phyloP scores from a whole-genome alignment of 768 basidiomycete species.

The Mycena galericulata region DNA sequence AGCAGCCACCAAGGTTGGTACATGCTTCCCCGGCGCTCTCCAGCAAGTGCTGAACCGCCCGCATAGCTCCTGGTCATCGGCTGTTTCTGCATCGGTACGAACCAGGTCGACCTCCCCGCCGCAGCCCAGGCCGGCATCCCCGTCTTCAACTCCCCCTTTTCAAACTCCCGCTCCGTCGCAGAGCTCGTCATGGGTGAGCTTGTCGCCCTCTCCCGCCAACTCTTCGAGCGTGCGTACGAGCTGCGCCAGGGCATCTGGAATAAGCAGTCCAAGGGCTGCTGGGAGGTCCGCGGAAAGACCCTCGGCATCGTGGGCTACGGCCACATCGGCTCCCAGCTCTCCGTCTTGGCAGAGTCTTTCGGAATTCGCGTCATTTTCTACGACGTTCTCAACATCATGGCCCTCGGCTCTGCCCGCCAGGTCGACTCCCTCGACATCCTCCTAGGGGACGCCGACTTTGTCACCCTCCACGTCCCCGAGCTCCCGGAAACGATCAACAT shows the following conservation, averaged over 20 bases:
- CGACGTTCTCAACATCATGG: conserved; percentile 97
- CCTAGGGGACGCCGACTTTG: conserved; percentile 87
- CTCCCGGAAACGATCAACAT: conserved; percentile 95
- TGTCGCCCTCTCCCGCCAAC: conserved; percentile 93
- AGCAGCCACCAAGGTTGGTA: conserved; percentile 83
- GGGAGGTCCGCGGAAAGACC: conserved; percentile 98
- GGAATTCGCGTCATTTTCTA: conserved; percentile 96
- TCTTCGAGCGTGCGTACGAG: conserved; percentile 90
- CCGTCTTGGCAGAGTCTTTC: conserved; percentile 95
- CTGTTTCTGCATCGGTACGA: conserved; percentile 99
- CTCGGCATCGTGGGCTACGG: conserved; percentile 98
- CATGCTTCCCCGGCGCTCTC: neutral
- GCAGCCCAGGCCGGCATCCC: conserved; percentile 92
- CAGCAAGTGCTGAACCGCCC: neutral
- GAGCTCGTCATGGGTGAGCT: conserved; percentile 97
- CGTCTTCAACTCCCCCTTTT: conserved; percentile 99
- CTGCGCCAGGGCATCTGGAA: conserved; percentile 95
- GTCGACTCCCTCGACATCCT: conserved; percentile 83
- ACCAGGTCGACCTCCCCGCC: conserved; percentile 92
- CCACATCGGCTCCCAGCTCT: conserved; percentile 97
- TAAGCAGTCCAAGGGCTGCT: conserved; percentile 98
- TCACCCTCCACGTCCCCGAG: conserved; percentile 97
- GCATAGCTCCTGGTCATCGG: conserved; percentile 92
- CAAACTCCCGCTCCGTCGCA: conserved; percentile 98
- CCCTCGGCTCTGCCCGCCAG: conserved; percentile 93